Base-by-base conservation (phyloP, 2,329 filamentous ascomycete species). In the Epichloe brachyelytri region DNA sequence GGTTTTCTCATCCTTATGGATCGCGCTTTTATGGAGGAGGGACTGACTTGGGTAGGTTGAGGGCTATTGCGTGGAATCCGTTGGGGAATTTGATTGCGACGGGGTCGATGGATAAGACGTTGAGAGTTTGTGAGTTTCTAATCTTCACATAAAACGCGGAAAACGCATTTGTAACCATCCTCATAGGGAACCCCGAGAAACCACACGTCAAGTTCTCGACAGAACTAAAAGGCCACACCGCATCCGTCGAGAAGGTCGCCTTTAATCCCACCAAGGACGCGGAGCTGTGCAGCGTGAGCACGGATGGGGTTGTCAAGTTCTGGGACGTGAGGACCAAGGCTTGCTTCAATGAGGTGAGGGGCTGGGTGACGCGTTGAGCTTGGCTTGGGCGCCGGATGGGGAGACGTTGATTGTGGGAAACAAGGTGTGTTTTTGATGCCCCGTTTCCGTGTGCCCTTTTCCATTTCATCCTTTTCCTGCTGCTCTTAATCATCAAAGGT, bases 1-100 rank as follows among this genome's bases (percentile, higher is more conserved):
- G 56, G 75, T 68, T 30, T 4, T 11, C 8, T 11, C 26, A 30
- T 30, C 26, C 26, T 30, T 4, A 11, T 30, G 26, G 10, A 43
- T 4, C 12, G 12, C 8, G 11, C n/a, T 43, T 22, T 11, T 14
- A n/a, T 43, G n/a, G n/a, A 43, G 30, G 51, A 22, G 38, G 19
- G 20, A 34, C n/a, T 34, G 19, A 48, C 47, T 45, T 37, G 30
- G 54, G 19, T 34, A 88, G 84, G 56, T 75, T 94, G 51, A 82
- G 86, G 40, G 84, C 85, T 2, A 83, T 97, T 57, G 83, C 86
- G 39, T 97, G 91, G 91, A 95, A 91, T 57, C 87, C 90, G 0
- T 74, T 87, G 0, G 89, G 91, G 36, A 85, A 80, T 8, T 74
- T 93, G 53, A 82, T 97, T 54, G 91, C 91, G 0, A 94, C 90